Base-by-base conservation (phyloP, 2,329 filamentous ascomycete species). In the Fusarium cicatricum region DNA sequence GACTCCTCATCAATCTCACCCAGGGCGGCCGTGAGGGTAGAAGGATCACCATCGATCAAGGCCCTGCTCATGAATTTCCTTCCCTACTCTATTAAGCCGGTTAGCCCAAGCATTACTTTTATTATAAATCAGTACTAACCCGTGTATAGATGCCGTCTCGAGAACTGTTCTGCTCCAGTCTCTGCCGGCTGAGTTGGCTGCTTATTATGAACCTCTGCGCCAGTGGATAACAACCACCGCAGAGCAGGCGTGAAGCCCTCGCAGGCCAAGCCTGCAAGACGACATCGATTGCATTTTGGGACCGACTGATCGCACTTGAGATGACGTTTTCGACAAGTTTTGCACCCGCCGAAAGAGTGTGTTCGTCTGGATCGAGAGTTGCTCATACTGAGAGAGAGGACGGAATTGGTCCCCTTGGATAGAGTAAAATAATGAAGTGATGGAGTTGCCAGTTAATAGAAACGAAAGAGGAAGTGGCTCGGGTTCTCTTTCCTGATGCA, bases 321-420 rank as follows among this genome's bases (percentile, higher is more conserved):
- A 44, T 66, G 64, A 11, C 64, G 58, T 45, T 64, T 66, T 5
- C 63, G 60, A 28, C 63, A 66, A 2, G 63, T 66, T 31, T 64
- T 66, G 26, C 63, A 66, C 2, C 63, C 63, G 1, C 64, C 64
- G 3, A 66, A 64, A 46, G 60, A 64, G 37, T 64, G 60, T 3
- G 60, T 64, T 11, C 60, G 60, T 44, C 44, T 60, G 2, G 60
- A 60, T 49, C 38, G 46, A n/a, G 55, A 29, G 17, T 60, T 60
- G 21, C 37, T 34, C 58, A 61, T 60, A 33, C 19, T 56, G 32
- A 10, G 31, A 48, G 17, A 15, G 29, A 21, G 34, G 39, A 34
- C 31, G 38, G 33, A 31, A 31, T 4, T n/a, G 29, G 29, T 5
- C 5, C 29, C 29, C 12, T 31, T 31, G 10, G 51, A 15, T 33